Evolutionary conservation across 306 rosid species (phyloP), one percentile per base, ranked within the genome.

Genomic region (Alnus glutinosa): DNA sequence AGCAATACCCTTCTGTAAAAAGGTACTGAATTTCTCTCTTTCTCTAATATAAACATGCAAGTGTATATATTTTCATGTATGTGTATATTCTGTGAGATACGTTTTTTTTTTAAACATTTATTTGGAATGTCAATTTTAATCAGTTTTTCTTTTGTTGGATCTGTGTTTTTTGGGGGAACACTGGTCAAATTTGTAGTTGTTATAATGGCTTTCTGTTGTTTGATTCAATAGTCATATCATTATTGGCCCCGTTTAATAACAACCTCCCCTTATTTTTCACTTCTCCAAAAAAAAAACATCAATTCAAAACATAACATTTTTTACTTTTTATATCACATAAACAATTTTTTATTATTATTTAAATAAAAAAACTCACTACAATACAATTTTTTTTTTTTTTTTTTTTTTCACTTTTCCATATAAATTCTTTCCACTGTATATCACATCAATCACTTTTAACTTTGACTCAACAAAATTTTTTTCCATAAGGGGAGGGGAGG

Each of bases 11-110:
- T 39, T 76, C 54, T 47, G n/a, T 2, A n/a, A 75, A 23, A 73
- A 80, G 87, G 87, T 76, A 73, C 75, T 12, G 34, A 36, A 44
- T 70, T 39, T 70, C 52, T 5, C 63, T 46, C 32, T 51, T 74
- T 10, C 7, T 67, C 30, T 67, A 39, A 67, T 67, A 15, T 18
- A 8, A 37, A 15, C 32, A 67, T 67, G 72, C 72, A 67, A 23
- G 28, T 28, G 9, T 36, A 16, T 36, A 16, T 71, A 9, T 28
- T 4, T 47, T 28, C 47, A 15, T 63, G 28, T 58, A 18, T 52
- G 48, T 55, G 67, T 9, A 71, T 54, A 47, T 70, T 75, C 50
- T 49, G 36, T 46, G 14, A 44, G n/a, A 52, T 28, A 16, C 44
- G 37, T 80, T 15, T 47, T 34, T 15, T 63, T 63, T 15, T 13